phyloP scores from a whole-genome alignment of 257 asterid genomes.

The Solanum chaucha region DNA sequence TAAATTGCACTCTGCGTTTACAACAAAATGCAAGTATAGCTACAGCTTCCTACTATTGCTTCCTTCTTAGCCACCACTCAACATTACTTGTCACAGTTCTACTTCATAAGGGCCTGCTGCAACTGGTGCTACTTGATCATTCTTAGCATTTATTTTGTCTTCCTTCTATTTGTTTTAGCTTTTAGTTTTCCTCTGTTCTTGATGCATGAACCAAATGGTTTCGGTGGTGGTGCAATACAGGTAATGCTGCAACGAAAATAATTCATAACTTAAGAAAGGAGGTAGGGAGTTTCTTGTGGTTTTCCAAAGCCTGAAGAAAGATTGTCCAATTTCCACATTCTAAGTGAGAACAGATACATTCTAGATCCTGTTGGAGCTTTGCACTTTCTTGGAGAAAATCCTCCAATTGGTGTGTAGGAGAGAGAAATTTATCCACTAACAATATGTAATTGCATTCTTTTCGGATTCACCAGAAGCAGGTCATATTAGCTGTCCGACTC shows the following conservation, averaged over 20 bases:
- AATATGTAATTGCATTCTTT: not conserved
- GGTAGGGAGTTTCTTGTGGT: not conserved
- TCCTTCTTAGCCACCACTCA: not conserved
- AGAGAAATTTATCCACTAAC: not conserved
- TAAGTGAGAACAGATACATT: not conserved
- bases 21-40: not conserved
- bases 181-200: not conserved
- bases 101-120: not conserved
- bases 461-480: not conserved
- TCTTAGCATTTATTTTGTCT: not conserved
- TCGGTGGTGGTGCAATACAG: not conserved
- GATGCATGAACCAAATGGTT: not conserved
- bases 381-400: not conserved
- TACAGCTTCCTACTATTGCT: not conserved
- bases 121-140: not conserved
- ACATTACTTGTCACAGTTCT: not conserved
- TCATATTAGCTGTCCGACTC: not conserved
- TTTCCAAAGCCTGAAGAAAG: not conserved
- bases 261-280: not conserved
- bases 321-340: not conserved
- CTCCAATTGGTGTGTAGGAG: not conserved
- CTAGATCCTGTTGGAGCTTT: not conserved
- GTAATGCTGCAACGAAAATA: not conserved
- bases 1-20: not conserved
- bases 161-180: not conserved